Evolutionary conservation across 495 filamentous ascomycete genomes (phyloP).

Genomic region (Tuber borchii): DNA sequence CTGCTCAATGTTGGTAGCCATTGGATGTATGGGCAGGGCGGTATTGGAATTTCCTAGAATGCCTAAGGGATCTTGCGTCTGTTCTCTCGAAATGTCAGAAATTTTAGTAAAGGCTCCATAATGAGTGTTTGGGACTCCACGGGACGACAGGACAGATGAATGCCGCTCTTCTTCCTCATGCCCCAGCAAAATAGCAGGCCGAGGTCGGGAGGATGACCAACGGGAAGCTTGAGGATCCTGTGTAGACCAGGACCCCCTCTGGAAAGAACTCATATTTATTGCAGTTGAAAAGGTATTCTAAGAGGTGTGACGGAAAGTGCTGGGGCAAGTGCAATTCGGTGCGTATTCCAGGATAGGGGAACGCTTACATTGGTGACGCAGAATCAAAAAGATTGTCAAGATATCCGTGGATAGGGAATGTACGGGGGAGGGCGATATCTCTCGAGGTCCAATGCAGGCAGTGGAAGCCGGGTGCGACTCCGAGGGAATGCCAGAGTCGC

Average conservation of each 20-base stretch:
- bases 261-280: not conserved
- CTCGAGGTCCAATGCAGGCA: not conserved
- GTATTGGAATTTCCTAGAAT: not conserved
- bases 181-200: not conserved
- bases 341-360: not conserved
- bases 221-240: not conserved
- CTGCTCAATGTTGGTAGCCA: conserved; percentile 18
- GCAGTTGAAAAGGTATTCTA: not conserved
- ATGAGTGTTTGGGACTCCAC: not conserved
- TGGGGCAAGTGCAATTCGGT: not conserved
- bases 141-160: not conserved
- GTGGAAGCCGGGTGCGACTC: not conserved
- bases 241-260: not conserved
- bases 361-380: not conserved
- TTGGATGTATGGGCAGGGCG: not conserved
- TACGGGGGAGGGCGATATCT: not conserved
- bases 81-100: not conserved
- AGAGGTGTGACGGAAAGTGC: not conserved
- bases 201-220: not conserved
- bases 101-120: not conserved
- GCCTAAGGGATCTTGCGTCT: not conserved
- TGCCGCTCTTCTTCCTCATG: not conserved
- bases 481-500: not conserved
- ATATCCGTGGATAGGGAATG: not conserved
- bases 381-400: not conserved